Evolutionary conservation across 768 basidiomycete genomes (phyloP).

Genomic region (Phanerodontia chrysosporium): DNA sequence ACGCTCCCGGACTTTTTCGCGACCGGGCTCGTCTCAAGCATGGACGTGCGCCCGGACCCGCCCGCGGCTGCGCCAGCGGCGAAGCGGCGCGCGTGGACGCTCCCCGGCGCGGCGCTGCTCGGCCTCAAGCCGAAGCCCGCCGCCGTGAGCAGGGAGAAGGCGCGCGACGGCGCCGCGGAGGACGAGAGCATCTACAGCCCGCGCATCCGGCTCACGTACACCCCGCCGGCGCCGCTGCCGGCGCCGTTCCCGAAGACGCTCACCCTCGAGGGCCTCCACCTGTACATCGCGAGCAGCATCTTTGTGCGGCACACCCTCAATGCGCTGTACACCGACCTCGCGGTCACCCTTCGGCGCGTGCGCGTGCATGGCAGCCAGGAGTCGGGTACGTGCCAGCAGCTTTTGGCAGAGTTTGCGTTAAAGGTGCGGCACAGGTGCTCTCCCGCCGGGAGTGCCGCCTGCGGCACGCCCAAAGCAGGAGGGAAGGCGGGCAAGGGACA

Average conservation of each 20-base stretch:
- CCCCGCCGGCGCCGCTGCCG: conserved; percentile 62
- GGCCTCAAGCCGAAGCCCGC: conserved; percentile 15
- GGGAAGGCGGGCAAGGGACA: conserved; percentile 32
- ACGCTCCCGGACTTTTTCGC: conserved; percentile 73
- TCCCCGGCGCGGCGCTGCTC: not conserved
- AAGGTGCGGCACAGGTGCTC: too few species aligned
- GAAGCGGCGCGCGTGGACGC: not conserved
- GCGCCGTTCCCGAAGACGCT: conserved; percentile 66
- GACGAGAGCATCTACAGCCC: conserved; percentile 57
- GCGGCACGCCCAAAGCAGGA: not conserved
- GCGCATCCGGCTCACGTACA: conserved; percentile 59
- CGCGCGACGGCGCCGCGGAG: conserved; percentile 11
- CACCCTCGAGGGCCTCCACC: conserved; percentile 67
- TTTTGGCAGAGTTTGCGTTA: too few species aligned
- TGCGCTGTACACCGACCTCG: conserved; percentile 66
- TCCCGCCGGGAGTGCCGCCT: not conserved
- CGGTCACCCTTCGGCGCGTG: conserved; percentile 51
- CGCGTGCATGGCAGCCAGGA: conserved; percentile 17
- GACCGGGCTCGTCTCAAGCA: conserved; percentile 54
- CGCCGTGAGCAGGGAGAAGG: conserved; percentile 21
- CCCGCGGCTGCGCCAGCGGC: not conserved
- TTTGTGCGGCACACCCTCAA: conserved; percentile 73
- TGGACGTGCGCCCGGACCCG: conserved; percentile 31
- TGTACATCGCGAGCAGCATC: conserved; percentile 68
- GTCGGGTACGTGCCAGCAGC: not conserved